Conservation (phyloP, 306 rosid species). For the Astragalus glycyphyllos region DNA sequence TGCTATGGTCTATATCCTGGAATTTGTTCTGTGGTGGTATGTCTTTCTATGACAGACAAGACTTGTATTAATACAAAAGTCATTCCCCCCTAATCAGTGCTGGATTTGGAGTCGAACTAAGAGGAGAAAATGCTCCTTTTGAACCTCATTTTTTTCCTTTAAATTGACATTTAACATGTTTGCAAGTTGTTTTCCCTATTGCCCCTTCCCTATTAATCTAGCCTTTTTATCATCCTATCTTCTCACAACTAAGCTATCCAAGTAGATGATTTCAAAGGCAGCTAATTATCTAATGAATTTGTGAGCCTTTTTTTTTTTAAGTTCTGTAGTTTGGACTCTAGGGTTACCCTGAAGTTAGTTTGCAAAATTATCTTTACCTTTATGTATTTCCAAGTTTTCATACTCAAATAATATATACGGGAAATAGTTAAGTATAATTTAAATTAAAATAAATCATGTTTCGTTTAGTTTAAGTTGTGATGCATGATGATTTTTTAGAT, state of each 20-base stretch:
- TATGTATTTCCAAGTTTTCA: conserved; percentile 28
- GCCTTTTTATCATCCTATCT: conserved; percentile 7
- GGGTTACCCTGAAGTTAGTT: conserved; percentile 1
- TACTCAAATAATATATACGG: conserved; percentile 20
- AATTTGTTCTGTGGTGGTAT: conserved; percentile 90
- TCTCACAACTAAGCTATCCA: conserved; percentile 4
- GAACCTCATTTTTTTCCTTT: neutral
- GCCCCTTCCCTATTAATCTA: conserved; percentile 17
- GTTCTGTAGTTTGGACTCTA: conserved; percentile 6
- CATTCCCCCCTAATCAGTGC: conserved; percentile 15
- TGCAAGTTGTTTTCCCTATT: conserved; percentile 11
- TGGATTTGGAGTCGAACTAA: conserved; percentile 2
- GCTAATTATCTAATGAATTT: conserved; percentile 21
- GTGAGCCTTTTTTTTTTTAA: conserved; percentile 4
- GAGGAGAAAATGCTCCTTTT: conserved; percentile 15
- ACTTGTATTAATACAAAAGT: conserved; percentile 7
- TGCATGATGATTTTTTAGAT: neutral
- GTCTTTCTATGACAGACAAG: conserved; percentile 27
- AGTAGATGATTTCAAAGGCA: conserved; percentile 11
- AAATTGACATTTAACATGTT: conserved; percentile 20
- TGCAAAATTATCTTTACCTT: neutral
- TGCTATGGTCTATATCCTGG: conserved; percentile 96
- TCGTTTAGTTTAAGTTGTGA: neutral
- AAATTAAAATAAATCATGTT: neutral
- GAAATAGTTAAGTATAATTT: neutral